Base-by-base conservation (phyloP, 1,284 basidiomycete species). In the Marasmius fiardii region DNA sequence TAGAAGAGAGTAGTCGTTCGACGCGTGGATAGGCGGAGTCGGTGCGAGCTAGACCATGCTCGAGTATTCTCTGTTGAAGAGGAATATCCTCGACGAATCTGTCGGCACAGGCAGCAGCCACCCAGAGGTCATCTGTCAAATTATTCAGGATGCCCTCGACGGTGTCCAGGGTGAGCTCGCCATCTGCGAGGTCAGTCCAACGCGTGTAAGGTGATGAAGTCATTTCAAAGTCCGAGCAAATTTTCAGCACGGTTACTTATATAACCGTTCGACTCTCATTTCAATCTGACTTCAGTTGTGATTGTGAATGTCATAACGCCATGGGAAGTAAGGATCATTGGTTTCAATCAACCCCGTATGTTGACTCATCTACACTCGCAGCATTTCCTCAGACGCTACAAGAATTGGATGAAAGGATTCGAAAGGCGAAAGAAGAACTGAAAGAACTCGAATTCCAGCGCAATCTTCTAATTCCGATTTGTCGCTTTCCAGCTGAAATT, bases 91-190 rank as follows among this genome's bases (percentile, higher is more conserved):
- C 77, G 14, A 89, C 71, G 39, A 89, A 68, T 57, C 87, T 77
- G 72, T 92, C 90, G 14, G 75, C 71, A 62, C 83, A 88, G 7
- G 90, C 89, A 31, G 86, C 82, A 45, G 78, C 78, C 18, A 85
- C 85, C 89, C 88, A 92, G 10, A 88, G 71, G 66, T 92, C 85
- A 64, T 91, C 82, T 39, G 74, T 67, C 34, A 87, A 69, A 21
- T 71, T 64, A 6, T 68, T 70, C n/a, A 92, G 74, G n/a, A 76
- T 65, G 35, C 77, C 63, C 21, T 73, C 69, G 18, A 90, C 71
- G 44, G 68, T 64, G 35, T 81, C 74, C 1, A 70, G 63, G 2
- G 81, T 83, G 52, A 92, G 61, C 26, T 85, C 74, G 37, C 77
- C 67, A 67, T 90, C 81, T 34, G 72, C 59, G 47, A 87, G 74